These are phyloP conservation scores for Allantophomopsis cytisporea DNA, from an alignment of 2,329 filamentous ascomycete species.

Conservation along the genomic window DNA sequence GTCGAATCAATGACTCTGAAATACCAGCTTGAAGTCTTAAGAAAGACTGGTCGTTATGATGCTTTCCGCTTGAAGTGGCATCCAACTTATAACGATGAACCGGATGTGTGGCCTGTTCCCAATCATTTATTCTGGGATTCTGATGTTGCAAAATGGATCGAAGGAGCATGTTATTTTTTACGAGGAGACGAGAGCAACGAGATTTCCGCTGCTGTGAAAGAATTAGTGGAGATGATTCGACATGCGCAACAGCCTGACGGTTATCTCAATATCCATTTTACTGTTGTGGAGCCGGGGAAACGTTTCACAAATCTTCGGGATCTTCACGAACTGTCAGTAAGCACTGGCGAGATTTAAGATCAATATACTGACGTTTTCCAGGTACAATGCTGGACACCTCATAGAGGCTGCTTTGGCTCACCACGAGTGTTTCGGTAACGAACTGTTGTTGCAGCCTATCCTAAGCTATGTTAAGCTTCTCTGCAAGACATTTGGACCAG, in stretches of 20 bases:
- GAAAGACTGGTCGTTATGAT: conserved; percentile 39
- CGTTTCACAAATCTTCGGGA: conserved; percentile 45
- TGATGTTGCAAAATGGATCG: conserved; percentile 46
- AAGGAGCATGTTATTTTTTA: conserved; percentile 45
- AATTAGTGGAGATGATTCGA: conserved; percentile 43
- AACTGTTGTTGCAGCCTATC: conserved; percentile 35
- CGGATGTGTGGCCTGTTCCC: conserved; percentile 38
- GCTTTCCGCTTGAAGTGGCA: conserved; percentile 45
- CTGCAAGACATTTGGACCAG: conserved; percentile 34
- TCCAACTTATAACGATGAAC: conserved; percentile 33
- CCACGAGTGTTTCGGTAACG: conserved; percentile 33
- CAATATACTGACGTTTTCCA: conserved; percentile 9
- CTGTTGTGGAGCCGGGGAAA: conserved; percentile 38
- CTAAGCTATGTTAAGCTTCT: conserved; percentile 40
- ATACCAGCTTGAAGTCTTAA: conserved; percentile 37
- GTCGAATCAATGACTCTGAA: conserved; percentile 29
- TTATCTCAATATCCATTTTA: conserved; percentile 50
- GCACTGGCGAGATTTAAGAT: background rate
- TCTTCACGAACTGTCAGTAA: conserved; percentile 42
- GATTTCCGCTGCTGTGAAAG: conserved; percentile 34
- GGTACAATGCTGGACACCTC: conserved; percentile 46
- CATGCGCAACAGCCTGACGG: conserved; percentile 43
- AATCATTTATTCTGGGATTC: conserved; percentile 47
- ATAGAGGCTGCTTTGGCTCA: conserved; percentile 48
- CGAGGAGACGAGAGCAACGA: conserved; percentile 25